Base-by-base conservation (phyloP, 1,139 yeast genomes). In the Zygoascus sp. region DNA sequence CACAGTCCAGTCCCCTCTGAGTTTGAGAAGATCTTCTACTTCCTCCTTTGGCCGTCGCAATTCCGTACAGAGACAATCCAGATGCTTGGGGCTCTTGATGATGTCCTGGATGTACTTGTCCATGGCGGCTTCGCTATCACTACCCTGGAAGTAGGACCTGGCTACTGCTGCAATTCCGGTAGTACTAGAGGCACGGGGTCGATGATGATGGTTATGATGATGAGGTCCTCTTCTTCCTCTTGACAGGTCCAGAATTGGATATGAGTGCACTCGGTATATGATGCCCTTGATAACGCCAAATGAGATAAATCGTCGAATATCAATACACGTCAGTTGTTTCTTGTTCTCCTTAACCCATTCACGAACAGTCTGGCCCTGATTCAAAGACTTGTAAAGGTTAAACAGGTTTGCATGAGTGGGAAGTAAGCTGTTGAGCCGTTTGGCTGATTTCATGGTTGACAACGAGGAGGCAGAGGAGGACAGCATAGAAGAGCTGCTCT, bases 261-360 rank as follows among this genome's bases (percentile, higher is more conserved):
- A 87, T 10, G 88, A 72, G 51, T 85, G 77, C 1, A 89, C 86
- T 45, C 97, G 68, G 62, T 89, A 89, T 15, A 94, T 82, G 6
- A 94, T 63, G 0, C 95, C 89, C 53, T 88, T 77, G 32, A 88
- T 70, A 2, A 88, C 75, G 0, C 98, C 99, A 70, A 90, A 94
- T 23, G 89, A 81, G 13, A 92, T 72, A 58, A 94, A 87, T 44
- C 96, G 69, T 51, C 97, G 72, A 2, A 92, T 72, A 63, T 94
- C 98, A 36, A 94, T 79, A 55, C 79, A 77, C 23, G 69, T 67
- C 25, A 94, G 67, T 7, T 71, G 66, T 42, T 77, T 75, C 35
- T 73, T 74, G 60, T 94, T 84, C 52, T 79, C 75, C 32, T 65
- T 73, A 61, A 80, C 86, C 97, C 98, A 94, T 36, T 84, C 89